These are phyloP conservation scores for Fusarium proliferatum DNA, from an alignment of 2,329 filamentous ascomycete species.

Conservation along the genomic window DNA sequence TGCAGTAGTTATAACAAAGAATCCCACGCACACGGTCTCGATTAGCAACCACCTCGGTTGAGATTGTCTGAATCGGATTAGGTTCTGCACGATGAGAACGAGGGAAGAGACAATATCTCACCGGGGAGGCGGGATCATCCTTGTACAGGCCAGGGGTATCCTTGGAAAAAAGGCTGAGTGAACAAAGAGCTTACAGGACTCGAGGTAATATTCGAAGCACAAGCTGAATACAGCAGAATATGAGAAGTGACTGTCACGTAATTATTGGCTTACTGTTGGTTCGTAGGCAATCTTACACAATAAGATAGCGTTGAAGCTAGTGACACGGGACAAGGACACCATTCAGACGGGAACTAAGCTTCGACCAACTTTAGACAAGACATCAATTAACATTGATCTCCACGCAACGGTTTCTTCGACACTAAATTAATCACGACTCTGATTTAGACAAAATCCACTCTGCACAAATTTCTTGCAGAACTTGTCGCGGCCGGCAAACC, in stretches of 20 bases:
- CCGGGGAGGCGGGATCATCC: not conserved
- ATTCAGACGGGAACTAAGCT: not conserved
- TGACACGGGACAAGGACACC: not conserved
- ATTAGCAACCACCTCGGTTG: not conserved
- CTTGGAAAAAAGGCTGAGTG: not conserved
- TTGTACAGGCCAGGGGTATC: not conserved
- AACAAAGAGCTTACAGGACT: not conserved
- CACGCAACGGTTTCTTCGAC: not conserved
- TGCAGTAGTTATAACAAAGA: not conserved
- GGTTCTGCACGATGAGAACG: not conserved
- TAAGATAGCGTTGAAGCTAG: not conserved
- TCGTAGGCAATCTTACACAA: not conserved
- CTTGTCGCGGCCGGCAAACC: not conserved
- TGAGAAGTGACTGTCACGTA: slow-evolving; percentile 12
- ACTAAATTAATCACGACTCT: not conserved
- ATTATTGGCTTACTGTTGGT: not conserved
- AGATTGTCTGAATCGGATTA: not conserved
- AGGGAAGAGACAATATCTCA: slow-evolving; percentile 10
- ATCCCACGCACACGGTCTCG: not conserved
- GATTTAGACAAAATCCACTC: not conserved
- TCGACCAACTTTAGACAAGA: not conserved
- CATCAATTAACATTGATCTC: not conserved
- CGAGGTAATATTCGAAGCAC: not conserved
- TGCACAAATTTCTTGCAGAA: not conserved
- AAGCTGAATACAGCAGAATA: not conserved